Base-by-base conservation (phyloP, 352 stramenopile species). In the Phytopythium helicoides region DNA sequence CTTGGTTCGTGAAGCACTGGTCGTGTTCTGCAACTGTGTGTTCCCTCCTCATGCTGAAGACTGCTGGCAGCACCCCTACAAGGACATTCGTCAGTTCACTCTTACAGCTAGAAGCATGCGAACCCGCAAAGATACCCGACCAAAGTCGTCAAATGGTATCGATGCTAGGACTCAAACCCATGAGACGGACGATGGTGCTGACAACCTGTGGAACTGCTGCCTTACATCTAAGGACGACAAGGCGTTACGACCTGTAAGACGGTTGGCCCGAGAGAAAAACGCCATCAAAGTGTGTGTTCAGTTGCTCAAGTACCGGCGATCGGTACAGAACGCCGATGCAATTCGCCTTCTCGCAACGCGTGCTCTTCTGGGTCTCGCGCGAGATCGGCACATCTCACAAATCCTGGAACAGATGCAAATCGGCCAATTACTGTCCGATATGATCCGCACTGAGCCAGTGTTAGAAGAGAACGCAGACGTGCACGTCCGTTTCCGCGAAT, bases 371-470 rank as follows among this genome's bases (percentile, higher is more conserved):
- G 87, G 87, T 0, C 58, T 96, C 10, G 82, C 87, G n/a, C 76
- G 87, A 26, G 87, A 96, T 52, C 72, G 82, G 3, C 86, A 95
- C 26, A 94, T 96, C 50, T 83, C 85, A 0, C 87, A 96, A 57
- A 94, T 96, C 52, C 57, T 96, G 5, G 85, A 96, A 57, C 93
- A 94, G 41, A 96, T 96, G 87, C 84, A 94, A 47, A 66, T 95
- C 3, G 81, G 82, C 3, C 84, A 94, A 49, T 36, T 95, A 16
- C 63, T 96, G 8, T 94, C 86, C 0, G 87, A 96, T 48, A 76
- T 94, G 56, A 92, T 96, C 49, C 82, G 87, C 21, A 76, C 76
- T 51, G 86, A 94, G 15, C 84, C 87, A 6, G 77, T 94, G 16
- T 63, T 96, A 5, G 83, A 94, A 58, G 86, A 93, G 47, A 92